Evolutionary conservation across 768 basidiomycete species (phyloP), one percentile per base, ranked within the genome.

Genomic region (Boletus tomentosulus): DNA sequence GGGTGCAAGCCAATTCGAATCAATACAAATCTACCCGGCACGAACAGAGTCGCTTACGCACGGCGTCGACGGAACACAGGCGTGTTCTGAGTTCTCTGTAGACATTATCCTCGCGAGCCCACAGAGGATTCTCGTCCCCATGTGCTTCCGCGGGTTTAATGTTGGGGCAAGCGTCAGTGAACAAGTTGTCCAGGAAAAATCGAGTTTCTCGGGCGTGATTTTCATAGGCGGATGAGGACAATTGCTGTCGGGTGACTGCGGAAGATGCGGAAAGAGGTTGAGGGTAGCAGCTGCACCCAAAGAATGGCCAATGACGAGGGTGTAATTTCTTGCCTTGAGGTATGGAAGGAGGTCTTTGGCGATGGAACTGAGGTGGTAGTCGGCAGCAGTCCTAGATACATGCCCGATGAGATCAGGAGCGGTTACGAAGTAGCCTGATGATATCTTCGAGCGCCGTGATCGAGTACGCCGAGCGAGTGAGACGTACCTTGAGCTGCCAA

Each of bases 131-230:
- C 19, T 57, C 54, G 3, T n/a, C 39, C 0, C 8, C 19, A 19
- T 54, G 15, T 0, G 9, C 37, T 3, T 58, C 43, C 15, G 50
- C 50, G 9, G 35, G 11, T 15, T 50, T 41, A 2, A 50, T 19
- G 6, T 54, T 45, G 22, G n/a, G 5, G 5, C 57, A 52, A 1
- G 12, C 19, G 0, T 57, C 50, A 1, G 28, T 27, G 6, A 56
- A 49, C 0, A 35, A 1, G 27, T 7, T 5, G 2, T 46, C 30
- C 2, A 27, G 3, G 16, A 45, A 97, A 38, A 13, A 10, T 31
- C 43, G 13, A 51, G 38, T 1, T 33, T 27, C 24, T 49, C 33
- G 1, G 19, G 6, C 3, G 35, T 0, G 2, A 25, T 30, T 3
- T 53, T 22, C 45, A 66, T 24, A 9, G 53, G 45, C 2, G 62